Base-by-base conservation (phyloP, 176 grass and related monocot species). In the Paspalum notatum region DNA sequence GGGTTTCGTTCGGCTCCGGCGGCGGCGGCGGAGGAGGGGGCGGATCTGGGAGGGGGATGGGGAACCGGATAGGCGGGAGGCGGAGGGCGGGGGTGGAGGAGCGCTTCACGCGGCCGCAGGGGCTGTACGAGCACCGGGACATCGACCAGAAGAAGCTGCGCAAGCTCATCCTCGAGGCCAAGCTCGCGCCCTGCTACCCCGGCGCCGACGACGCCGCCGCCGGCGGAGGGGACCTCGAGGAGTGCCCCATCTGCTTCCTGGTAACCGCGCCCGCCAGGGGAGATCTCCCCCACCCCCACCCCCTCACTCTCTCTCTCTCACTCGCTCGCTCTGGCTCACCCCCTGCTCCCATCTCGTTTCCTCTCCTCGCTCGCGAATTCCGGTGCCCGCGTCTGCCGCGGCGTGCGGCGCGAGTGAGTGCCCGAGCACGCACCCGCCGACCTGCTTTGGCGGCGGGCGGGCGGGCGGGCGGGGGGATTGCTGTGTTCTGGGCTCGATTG, bases 161-260 rank as follows among this genome's bases (percentile, higher is more conserved):
- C 79, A 98, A 98, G 88, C 90, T 98, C 47, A 95, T 98, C 81
- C 92, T 98, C 41, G 92, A 98, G 66, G 90, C 96, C 90, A 98
- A 98, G 82, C 86, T 98, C 61, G 92, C 96, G 43, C 96, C 96
- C 22, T 98, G 96, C 80, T 98, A 93, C 80, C 90, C 86, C 15
- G 92, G 92, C 59, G 83, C 80, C 21, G 92, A 98, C 51, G 92
- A 93, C 54, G 85, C 85, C 62, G 54, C 79, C 0, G 75, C 79
- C 15, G 87, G 44, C 42, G 52, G 37, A 27, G 66, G 65, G 9
- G 86, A 95, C 88, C 89, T 95, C 54, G 96, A 99, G 82, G 92
- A 99, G 76, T 99, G 96, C 79, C 96, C 96, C 72, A 99, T 99
- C 82, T 99, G 96, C 85, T 99, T 93, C 86, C 89, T 95, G 90